phyloP scores from a whole-genome alignment of 202 grass and related monocot genomes.

The Setaria viridis region DNA sequence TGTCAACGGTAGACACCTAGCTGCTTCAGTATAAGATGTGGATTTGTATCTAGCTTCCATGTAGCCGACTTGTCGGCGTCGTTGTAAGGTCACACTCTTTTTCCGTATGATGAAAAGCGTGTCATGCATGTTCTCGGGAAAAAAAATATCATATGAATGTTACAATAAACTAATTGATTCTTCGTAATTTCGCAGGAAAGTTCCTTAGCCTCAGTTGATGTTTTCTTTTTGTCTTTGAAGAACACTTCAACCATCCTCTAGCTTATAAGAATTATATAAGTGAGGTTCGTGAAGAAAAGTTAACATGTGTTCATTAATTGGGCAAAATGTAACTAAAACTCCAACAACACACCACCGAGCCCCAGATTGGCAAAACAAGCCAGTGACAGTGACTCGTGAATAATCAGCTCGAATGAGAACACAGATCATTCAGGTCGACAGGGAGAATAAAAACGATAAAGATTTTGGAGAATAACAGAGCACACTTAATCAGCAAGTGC shows the following conservation, averaged over 20 bases:
- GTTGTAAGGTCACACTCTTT: neutral
- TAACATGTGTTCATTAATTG: constrained; percentile 8
- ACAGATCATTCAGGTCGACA: neutral
- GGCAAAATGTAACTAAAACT: neutral
- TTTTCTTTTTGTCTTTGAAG: neutral
- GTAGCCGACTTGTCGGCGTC: neutral
- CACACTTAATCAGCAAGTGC: neutral
- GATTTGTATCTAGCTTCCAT: neutral
- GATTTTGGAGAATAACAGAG: neutral
- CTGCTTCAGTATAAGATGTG: neutral
- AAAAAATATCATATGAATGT: neutral
- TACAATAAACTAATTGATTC: neutral
- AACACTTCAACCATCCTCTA: neutral
- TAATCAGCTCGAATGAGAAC: neutral
- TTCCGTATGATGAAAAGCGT: neutral
- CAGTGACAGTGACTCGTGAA: neutral
- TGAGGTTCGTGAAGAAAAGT: neutral
- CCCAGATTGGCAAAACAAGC: neutral
- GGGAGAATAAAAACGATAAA: neutral
- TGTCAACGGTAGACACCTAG: constrained; percentile 26
- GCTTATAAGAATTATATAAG: neutral
- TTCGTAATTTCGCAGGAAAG: neutral
- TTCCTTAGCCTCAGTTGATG: neutral
- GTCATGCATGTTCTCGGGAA: neutral
- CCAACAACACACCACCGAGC: neutral